Evolutionary conservation across 305 asterid species (phyloP).

Genomic region (Fraxinus latifolia): DNA sequence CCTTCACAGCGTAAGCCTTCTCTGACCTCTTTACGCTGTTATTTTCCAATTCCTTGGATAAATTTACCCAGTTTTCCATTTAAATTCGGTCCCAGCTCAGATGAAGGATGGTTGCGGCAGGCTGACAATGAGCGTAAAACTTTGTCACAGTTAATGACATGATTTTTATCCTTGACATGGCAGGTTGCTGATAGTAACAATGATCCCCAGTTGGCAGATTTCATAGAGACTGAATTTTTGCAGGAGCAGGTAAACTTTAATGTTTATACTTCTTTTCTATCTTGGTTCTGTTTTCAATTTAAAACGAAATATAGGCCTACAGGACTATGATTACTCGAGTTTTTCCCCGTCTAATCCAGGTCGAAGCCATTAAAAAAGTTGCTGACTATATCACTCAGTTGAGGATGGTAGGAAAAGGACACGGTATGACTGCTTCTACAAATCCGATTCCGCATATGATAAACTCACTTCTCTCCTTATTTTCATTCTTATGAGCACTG

Average conservation of each 20-base stretch:
- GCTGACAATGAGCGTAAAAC: not conserved
- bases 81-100: not conserved
- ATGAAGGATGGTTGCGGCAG: not conserved
- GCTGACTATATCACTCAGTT: conserved; percentile 37
- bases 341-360: conserved; percentile 20
- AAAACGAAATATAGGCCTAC: not conserved
- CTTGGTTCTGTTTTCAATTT: not conserved
- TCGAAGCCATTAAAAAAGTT: conserved; percentile 33
- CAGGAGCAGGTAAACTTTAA: conserved; percentile 58
- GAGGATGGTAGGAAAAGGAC: conserved; percentile 49
- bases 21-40: not conserved
- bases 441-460: not conserved
- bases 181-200: conserved; percentile 66
- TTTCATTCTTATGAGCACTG: not conserved
- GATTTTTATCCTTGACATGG: not conserved
- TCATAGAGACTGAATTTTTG: conserved; percentile 70
- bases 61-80: not conserved
- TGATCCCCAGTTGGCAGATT: conserved; percentile 68
- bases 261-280: not conserved
- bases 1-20: conserved; percentile 48
- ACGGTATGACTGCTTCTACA: conserved; percentile 24
- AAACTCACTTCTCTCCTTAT: not conserved
- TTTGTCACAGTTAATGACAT: not conserved
- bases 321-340: not conserved
- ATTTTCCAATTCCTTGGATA: not conserved